Evolutionary conservation across 2,329 filamentous ascomycete species (phyloP).

Genomic region (Neonectria sp.): DNA sequence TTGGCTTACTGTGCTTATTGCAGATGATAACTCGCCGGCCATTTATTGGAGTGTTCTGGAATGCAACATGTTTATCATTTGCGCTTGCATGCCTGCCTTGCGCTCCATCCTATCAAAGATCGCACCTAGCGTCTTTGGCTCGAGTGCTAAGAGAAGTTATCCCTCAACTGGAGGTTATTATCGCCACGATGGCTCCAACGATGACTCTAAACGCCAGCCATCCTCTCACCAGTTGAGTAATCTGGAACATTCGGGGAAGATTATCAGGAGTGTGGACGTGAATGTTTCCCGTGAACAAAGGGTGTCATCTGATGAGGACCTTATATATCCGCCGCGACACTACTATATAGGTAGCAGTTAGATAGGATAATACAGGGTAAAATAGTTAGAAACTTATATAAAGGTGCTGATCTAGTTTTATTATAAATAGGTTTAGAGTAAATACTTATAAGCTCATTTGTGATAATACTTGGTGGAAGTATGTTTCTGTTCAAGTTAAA

Average conservation of each 20-base stretch:
- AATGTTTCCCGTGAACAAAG: slow-evolving; percentile 11
- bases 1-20: neutral
- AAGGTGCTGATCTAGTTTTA: no score
- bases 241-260: slow-evolving; percentile 12
- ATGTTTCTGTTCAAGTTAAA: no score
- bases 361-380: no score
- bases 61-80: slow-evolving; percentile 30
- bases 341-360: neutral
- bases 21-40: slow-evolving; percentile 27
- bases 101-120: slow-evolving; percentile 18
- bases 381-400: no score
- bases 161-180: slow-evolving; percentile 20
- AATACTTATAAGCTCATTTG: no score
- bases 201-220: slow-evolving; percentile 10
- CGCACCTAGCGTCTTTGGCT: slow-evolving; percentile 23
- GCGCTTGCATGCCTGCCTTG: slow-evolving; percentile 23
- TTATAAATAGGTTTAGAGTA: no score
- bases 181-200: slow-evolving; percentile 17
- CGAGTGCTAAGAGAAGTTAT: slow-evolving; percentile 14
- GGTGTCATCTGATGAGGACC: slow-evolving; percentile 25
- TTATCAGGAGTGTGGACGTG: slow-evolving; percentile 21
- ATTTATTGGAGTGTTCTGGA: slow-evolving; percentile 31
- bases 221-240: slow-evolving; percentile 4
- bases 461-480: no score
- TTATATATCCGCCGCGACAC: slow-evolving; percentile 19